Percentiles rank a stretch among this genome's conserved stretches.
phyloP scores from a whole-genome alignment of 352 stramenopile genomes.

The Globisporangium ultimum region DNA sequence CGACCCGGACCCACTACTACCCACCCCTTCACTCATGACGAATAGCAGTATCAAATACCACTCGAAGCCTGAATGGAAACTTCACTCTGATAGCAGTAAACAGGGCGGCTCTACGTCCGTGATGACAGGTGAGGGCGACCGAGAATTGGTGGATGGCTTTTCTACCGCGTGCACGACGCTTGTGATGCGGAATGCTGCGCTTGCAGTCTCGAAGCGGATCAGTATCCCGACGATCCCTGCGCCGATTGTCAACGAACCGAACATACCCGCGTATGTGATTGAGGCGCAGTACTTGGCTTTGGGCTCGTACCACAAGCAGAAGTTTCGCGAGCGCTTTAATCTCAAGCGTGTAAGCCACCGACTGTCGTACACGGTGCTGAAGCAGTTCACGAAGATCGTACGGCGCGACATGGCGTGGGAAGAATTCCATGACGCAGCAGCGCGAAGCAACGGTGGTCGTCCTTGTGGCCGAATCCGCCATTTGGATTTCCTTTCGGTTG shows the following conservation, averaged over 20 bases:
- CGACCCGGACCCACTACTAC: neutral
- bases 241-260: slow-evolving; percentile 27
- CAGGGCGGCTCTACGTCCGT: too few species aligned
- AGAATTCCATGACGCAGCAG: slow-evolving; percentile 36
- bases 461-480: slow-evolving; percentile 26
- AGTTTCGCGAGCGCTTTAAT: slow-evolving; percentile 58
- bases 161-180: slow-evolving; percentile 41
- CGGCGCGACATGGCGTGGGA: slow-evolving; percentile 55
- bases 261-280: slow-evolving; percentile 47
- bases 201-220: slow-evolving; percentile 44
- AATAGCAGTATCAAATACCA: neutral
- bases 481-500: slow-evolving; percentile 43
- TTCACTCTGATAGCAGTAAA: too few species aligned
- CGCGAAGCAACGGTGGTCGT: slow-evolving; percentile 9
- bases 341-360: slow-evolving; percentile 57
- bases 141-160: neutral
- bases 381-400: slow-evolving; percentile 64
- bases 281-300: slow-evolving; percentile 58
- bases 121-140: too few species aligned
- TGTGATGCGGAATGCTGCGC: slow-evolving; percentile 55
- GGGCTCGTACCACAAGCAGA: slow-evolving; percentile 35
- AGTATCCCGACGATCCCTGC: slow-evolving; percentile 39
- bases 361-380: slow-evolving; percentile 55
- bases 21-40: neutral
- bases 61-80: too few species aligned